Conservation (phyloP, 1,284 basidiomycete species). For the Stygiomarasmius scandens region DNA sequence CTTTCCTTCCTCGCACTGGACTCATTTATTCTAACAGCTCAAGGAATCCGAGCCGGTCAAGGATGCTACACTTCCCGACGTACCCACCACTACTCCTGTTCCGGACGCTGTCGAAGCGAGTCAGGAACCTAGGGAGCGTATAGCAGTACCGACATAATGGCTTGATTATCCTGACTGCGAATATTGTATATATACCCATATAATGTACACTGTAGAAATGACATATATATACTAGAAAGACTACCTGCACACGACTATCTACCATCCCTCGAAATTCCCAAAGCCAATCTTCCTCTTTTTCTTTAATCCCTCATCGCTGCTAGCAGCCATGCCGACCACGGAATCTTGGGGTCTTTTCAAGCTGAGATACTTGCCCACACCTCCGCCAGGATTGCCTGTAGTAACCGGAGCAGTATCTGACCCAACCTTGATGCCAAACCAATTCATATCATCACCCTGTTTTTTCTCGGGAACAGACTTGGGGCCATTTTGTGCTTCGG, state of each 20-base stretch:
- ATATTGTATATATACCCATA: background rate
- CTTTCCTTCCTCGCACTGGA: background rate
- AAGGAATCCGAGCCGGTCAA: slow-evolving; percentile 5
- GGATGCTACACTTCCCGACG: slow-evolving; percentile 32
- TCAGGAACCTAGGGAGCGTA: slow-evolving; percentile 30
- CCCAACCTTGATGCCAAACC: slow-evolving; percentile 83
- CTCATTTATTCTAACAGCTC: slow-evolving; percentile 1
- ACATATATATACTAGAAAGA: slow-evolving; percentile 11
- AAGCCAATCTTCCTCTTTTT: slow-evolving; percentile 81
- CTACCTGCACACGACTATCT: slow-evolving; percentile 20
- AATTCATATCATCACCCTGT: slow-evolving; percentile 69
- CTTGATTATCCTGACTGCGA: too few species aligned
- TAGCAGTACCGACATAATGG: slow-evolving; percentile 49
- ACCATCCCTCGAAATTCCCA: slow-evolving; percentile 80
- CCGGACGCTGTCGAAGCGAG: slow-evolving; percentile 1
- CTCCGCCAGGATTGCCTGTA: slow-evolving; percentile 6
- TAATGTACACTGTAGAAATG: slow-evolving; percentile 11
- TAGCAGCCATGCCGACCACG: slow-evolving; percentile 29
- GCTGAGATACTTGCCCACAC: slow-evolving; percentile 34
- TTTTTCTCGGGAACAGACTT: slow-evolving; percentile 32
- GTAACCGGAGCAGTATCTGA: slow-evolving; percentile 31
- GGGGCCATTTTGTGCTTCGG: slow-evolving; percentile 44
- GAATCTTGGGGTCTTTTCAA: slow-evolving; percentile 50
- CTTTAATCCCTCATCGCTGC: slow-evolving; percentile 48
- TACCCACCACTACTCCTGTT: slow-evolving; percentile 48